Evolutionary conservation across 2,329 filamentous ascomycete species (phyloP).

Genomic region (Cytospora piceicola): DNA sequence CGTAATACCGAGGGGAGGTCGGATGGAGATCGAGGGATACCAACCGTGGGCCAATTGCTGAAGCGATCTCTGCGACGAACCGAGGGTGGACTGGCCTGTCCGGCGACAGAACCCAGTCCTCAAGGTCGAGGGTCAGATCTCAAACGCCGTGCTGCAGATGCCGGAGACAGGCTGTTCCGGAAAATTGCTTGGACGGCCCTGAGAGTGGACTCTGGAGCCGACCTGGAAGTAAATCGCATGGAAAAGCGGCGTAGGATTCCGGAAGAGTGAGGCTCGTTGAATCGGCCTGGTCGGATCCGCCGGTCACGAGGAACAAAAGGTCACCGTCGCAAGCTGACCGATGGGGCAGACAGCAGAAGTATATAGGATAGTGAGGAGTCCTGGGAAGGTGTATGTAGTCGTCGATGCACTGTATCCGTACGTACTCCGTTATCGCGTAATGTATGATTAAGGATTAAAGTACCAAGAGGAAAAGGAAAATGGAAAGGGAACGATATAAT

Average conservation of each 20-base stretch:
- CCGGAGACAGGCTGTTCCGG: conserved; percentile 28
- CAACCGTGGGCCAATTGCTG: conserved; percentile 20
- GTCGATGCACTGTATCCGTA: neutral
- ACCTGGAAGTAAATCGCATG: conserved; percentile 16
- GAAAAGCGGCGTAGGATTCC: conserved; percentile 13
- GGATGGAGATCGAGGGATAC: conserved; percentile 16
- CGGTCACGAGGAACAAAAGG: conserved; percentile 4
- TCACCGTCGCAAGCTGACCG: conserved; percentile 3
- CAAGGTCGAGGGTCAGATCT: conserved; percentile 16
- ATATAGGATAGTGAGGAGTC: neutral
- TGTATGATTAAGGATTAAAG: conserved; percentile 14
- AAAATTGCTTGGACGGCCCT: conserved; percentile 28
- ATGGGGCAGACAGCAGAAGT: neutral
- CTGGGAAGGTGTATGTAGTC: neutral
- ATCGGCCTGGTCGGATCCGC: conserved; percentile 4
- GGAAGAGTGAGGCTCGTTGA: conserved; percentile 1
- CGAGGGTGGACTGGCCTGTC: conserved; percentile 12
- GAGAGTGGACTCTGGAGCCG: conserved; percentile 20
- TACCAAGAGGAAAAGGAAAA: conserved; percentile 6
- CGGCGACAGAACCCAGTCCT: conserved; percentile 16
- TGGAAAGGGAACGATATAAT: conserved; percentile 3
- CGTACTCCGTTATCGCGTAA: neutral
- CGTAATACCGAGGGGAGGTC: conserved; percentile 43
- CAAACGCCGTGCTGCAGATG: conserved; percentile 21
- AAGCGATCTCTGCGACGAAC: conserved; percentile 19